Base-by-base conservation (phyloP, 179 eudicot species). In the Pouteria campechiana region DNA sequence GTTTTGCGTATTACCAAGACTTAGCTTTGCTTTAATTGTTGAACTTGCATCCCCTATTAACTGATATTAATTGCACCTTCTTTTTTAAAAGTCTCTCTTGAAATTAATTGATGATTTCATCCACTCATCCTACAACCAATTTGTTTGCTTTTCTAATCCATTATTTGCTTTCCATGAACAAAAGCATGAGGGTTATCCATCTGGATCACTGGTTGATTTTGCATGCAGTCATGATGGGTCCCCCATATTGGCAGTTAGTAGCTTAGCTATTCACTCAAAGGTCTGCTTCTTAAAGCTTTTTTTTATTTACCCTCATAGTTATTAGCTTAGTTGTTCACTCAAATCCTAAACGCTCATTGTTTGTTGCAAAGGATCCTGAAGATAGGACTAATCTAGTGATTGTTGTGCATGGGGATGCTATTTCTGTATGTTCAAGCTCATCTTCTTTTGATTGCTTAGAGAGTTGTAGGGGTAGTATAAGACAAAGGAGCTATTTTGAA, bases 191-290 rank as follows among this genome's bases (percentile, higher is more conserved):
- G 90, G 84, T 29, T 86, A 90, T 52, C 93, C 95, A 11, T 90
- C 95, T 41, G 95, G 83, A 12, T 85, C 95, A 41, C 75, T 90
- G 94, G 80, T 86, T 11, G 98, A 90, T 66, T 81, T 74, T 66
- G 94, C 95, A 33, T 86, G 90, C 63, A 93, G 79, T 70, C 79
- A 65, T 1, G 52, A 69, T 66, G 98, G 98, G 53, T 69, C 78
- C 57, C 98, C 98, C 37, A 69, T 90, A 58, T 74, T 90, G 55
- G 95, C 98, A 20, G 73, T 90, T 61, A 90, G 95, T 70, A 74
- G 73, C 72, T 58, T 82, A 47, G 96, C 95, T 35, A 90, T 81
- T 59, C 98, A 90, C 57, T 65, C 90, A 24, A 79, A 86, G 95
- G 95, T 81, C 38, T 33, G 68, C 32, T 13, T 3, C 16, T 8